Evolutionary conservation across 306 rosid species (phyloP).

Genomic region (Abrus pulchellus): DNA sequence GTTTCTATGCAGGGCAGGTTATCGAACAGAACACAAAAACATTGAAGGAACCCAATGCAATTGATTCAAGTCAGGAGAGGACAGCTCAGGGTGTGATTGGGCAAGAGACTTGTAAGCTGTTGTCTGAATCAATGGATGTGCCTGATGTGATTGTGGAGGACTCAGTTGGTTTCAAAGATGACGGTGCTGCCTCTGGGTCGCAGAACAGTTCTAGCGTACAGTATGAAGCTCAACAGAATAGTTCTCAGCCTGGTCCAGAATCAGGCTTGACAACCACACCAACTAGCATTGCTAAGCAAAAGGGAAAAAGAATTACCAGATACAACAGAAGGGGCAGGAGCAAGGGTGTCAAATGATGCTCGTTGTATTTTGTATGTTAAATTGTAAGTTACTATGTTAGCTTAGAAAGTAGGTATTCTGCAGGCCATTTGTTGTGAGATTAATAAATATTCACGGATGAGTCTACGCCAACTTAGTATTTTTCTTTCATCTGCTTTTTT

Average conservation of each 20-base stretch:
- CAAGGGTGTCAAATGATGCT: constrained; percentile 60
- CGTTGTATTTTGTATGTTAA: constrained; percentile 44
- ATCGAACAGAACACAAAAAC: constrained; percentile 50
- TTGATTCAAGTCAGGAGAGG: constrained; percentile 50
- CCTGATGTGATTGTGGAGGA: constrained; percentile 52
- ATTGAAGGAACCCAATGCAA: constrained; percentile 43
- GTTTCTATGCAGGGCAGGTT: constrained; percentile 53
- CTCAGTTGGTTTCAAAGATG: constrained; percentile 45
- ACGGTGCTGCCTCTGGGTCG: constrained; percentile 54
- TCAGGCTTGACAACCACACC: constrained; percentile 42
- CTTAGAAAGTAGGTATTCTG: constrained; percentile 53
- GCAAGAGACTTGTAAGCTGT: constrained; percentile 56
- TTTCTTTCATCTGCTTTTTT: constrained; percentile 28
- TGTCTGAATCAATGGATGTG: constrained; percentile 61
- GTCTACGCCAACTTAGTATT: constrained; percentile 45
- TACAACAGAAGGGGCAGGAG: constrained; percentile 59
- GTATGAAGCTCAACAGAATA: constrained; percentile 53
- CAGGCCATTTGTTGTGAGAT: constrained; percentile 56
- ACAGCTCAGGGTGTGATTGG: constrained; percentile 44
- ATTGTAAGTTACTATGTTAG: constrained; percentile 56
- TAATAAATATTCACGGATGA: constrained; percentile 43
- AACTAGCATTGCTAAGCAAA: constrained; percentile 51
- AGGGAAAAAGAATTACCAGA: constrained; percentile 59
- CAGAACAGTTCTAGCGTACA: constrained; percentile 65
- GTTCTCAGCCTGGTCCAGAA: constrained; percentile 53